Conservation (phyloP, 148 eudicot species). For the Limonium bicolor region DNA sequence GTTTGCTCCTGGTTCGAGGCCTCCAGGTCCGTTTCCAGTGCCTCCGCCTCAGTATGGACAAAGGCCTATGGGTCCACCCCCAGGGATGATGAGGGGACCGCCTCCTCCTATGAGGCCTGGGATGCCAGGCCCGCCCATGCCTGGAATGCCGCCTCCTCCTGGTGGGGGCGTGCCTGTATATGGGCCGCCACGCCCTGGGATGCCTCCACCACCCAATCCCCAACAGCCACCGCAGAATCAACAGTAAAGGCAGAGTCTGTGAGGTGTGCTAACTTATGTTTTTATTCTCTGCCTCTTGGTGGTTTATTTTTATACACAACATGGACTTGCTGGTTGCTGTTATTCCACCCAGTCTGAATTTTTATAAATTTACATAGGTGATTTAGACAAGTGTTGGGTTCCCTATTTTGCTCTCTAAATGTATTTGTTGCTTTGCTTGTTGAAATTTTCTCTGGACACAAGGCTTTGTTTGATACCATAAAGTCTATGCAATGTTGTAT, state of each 20-base stretch:
- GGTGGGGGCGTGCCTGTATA: conserved; percentile 22
- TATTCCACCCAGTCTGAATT: too few species aligned
- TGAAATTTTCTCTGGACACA: too few species aligned
- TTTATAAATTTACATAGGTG: too few species aligned
- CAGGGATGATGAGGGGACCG: conserved; percentile 31
- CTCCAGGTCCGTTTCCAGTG: conserved; percentile 11
- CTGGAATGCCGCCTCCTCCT: conserved; percentile 32
- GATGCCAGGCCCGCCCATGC: conserved; percentile 21
- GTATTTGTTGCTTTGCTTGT: too few species aligned
- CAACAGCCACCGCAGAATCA: conserved; percentile 33
- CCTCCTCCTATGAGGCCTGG: conserved; percentile 39
- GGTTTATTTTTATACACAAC: too few species aligned
- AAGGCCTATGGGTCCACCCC: conserved; percentile 44
- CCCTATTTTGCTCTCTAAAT: too few species aligned
- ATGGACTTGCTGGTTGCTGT: too few species aligned
- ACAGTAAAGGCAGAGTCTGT: conserved; percentile 22
- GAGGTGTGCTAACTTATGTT: too few species aligned
- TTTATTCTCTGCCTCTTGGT: too few species aligned
- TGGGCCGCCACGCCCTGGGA: conserved; percentile 23
- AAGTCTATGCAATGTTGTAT: too few species aligned
- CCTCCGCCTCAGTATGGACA: conserved; percentile 51
- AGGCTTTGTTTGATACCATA: too few species aligned
- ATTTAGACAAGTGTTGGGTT: too few species aligned
- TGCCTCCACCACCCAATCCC: conserved; percentile 23
- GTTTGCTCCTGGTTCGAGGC: conserved; percentile 26